Base-by-base conservation (phyloP, 75 land plant species). In the Cunninghamia lanceolata region DNA sequence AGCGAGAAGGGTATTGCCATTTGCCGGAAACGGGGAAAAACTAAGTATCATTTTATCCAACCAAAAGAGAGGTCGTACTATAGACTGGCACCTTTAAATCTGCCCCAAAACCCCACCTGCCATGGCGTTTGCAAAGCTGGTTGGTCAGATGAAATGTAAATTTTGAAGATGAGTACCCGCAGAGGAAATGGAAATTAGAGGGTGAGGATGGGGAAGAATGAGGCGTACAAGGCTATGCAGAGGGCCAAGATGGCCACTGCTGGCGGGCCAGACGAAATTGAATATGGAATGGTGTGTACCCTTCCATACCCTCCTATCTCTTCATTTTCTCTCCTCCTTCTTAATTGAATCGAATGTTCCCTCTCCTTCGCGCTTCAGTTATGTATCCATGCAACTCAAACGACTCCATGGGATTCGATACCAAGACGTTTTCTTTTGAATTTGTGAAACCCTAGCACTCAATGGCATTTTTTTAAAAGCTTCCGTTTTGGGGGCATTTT, bases 221-320 rank as follows among this genome's bases (percentile, higher is more conserved):
- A 98, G 89, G 98, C 99, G 28, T 98, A 98, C 92, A 98, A 98
- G 88, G 99, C 99, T 45, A 98, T 98, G 99, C 99, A 98, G 89
- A 87, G 96, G 89, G 88, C 99, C 34, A 91, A 95, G 90, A 85
- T 96, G 85, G 93, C 96, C 84, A 82, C 86, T 88, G 91, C 97
- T 1, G 98, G 91, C 34, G 98, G 90, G 9, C 95, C 94, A 1
- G 98, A 96, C 1, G 98, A 98, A 88, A 84, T 93, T 85, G 96
- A 98, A 70, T 98, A 98, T 76, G 99, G 99, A 89, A 95, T 98
- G 99, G 99, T 98, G 89, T 88, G 98, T 92, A 79, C 90, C 91
- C 91, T 95, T 98, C 86, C 98, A 88, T 91, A 88, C 93, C 52
- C 53, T 52, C 53, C 9, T 50, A 59, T 1, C 28, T 45, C 9